These are phyloP conservation scores for Neurospora terricola DNA, from an alignment of 495 filamentous ascomycete genomes.

Conservation along the genomic window DNA sequence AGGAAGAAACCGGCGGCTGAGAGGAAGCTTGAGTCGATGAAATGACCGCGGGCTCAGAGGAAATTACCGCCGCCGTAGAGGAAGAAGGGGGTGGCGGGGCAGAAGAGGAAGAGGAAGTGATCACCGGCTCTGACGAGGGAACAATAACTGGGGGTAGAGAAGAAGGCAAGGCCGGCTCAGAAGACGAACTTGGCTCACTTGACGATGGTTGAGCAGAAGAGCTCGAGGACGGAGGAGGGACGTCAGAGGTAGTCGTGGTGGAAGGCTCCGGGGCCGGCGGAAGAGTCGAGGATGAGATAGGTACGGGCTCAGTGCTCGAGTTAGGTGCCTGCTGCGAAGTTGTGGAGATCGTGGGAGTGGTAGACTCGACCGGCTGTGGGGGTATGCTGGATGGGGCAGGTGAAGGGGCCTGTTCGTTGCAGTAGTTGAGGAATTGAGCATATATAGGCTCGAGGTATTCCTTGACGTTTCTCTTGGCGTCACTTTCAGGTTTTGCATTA, in stretches of 20 bases:
- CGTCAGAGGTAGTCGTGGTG: constrained; percentile 10
- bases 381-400: neutral
- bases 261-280: constrained; percentile 8
- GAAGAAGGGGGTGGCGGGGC: neutral
- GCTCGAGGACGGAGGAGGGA: neutral
- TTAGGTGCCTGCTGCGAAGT: constrained; percentile 15
- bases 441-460: constrained; percentile 15
- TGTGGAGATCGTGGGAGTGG: constrained; percentile 11
- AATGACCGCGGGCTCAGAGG: neutral
- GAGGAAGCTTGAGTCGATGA: neutral
- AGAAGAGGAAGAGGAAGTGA: neutral
- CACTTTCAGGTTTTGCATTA: no score
- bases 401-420: constrained; percentile 7
- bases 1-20: neutral
- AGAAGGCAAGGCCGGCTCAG: neutral
- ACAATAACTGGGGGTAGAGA: neutral
- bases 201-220: neutral
- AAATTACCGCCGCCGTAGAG: neutral
- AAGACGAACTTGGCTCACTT: constrained; percentile 1
- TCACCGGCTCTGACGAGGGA: neutral
- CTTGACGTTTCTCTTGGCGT: no score
- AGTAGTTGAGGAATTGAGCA: constrained; percentile 24
- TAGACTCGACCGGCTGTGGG: constrained; percentile 11
- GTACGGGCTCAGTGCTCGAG: constrained; percentile 11
- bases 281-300: constrained; percentile 16